Base-by-base conservation (phyloP, 257 asterid genomes). In the Jacaranda copaia region DNA sequence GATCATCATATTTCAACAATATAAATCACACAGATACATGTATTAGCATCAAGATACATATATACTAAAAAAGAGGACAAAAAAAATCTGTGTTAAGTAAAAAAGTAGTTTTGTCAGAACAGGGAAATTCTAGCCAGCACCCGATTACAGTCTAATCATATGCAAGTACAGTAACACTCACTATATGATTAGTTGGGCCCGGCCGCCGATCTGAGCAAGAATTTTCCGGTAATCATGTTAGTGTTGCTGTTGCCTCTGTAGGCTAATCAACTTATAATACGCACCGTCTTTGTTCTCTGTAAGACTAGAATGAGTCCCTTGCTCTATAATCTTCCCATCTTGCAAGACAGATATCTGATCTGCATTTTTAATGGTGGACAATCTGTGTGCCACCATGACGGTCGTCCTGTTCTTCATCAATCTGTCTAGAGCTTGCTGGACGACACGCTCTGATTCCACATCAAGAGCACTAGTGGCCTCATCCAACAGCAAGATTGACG, bases 381-480 rank as follows among this genome's bases (percentile, higher is more conserved):
- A 76, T 73, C 97, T 71, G 74, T 92, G 97, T 1, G 97, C 97
- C 85, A 90, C 96, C 83, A 90, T 68, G 13, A 92, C 83, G 0
- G 89, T 89, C 4, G 97, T 88, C 84, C 96, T 60, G 82, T 89
- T 90, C 88, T 82, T 89, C 97, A 90, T 92, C 83, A 92, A 71
- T 73, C 89, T 48, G 73, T 90, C 96, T 7, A 92, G 85, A 0
- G 94, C 97, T 57, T 86, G 90, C 76, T 90, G 96, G 46, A 92
- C 96, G 0, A 90, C 60, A 0, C 89, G 92, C 59, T 92, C 97
- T 0, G 96, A 92, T 68, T 92, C 96, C n/a, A 87, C 83, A 25
- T 92, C 97, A 3, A 92, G 88, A 4, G 97, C 97, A 38, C 97
- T 92, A 0, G 97, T 92, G 2, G 96, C 97, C 77, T 92, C 97